Conservation (phyloP, 768 basidiomycete species). For the Clavulina sp. region DNA sequence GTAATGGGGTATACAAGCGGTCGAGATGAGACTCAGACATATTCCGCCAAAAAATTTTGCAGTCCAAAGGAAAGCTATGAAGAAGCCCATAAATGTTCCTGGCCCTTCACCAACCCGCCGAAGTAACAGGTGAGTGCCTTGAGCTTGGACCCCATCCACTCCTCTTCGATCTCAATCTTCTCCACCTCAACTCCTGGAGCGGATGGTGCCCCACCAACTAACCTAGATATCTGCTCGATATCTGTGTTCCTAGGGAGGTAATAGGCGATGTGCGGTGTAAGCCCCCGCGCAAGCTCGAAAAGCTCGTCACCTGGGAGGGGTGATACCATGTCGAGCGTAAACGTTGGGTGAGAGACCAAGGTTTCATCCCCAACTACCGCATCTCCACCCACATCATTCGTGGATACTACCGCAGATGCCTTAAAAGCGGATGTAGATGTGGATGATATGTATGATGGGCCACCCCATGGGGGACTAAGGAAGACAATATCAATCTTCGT, state of each 20-base stretch:
- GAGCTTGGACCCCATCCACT: conserved; percentile 86
- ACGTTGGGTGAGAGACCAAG: conserved; percentile 31
- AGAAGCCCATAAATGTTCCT: conserved; percentile 42
- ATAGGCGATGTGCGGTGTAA: conserved; percentile 75
- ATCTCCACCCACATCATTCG: conserved; percentile 2
- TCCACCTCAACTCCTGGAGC: conserved; percentile 24
- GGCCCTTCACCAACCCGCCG: conserved; percentile 60
- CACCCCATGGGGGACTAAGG: conserved; percentile 92
- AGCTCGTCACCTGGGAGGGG: conserved; percentile 75
- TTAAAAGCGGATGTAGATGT: conserved; percentile 14
- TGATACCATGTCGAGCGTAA: conserved; percentile 49
- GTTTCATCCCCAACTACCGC: neutral
- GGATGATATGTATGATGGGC: conserved; percentile 47
- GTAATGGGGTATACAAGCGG: too few relatives aligned
- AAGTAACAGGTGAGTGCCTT: conserved; percentile 93
- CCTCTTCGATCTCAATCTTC: conserved; percentile 80
- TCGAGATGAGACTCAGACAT: too few relatives aligned
- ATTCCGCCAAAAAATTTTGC: too few relatives aligned
- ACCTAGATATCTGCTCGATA: conserved; percentile 48
- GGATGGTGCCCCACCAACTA: conserved; percentile 19
- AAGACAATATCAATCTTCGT: conserved; percentile 74
- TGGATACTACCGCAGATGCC: conserved; percentile 9
- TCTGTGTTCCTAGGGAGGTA: conserved; percentile 73
- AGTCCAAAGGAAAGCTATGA: too few relatives aligned
- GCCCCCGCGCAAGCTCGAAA: conserved; percentile 48